phyloP scores from a whole-genome alignment of 306 rosid species.

The Citrullus amarus region DNA sequence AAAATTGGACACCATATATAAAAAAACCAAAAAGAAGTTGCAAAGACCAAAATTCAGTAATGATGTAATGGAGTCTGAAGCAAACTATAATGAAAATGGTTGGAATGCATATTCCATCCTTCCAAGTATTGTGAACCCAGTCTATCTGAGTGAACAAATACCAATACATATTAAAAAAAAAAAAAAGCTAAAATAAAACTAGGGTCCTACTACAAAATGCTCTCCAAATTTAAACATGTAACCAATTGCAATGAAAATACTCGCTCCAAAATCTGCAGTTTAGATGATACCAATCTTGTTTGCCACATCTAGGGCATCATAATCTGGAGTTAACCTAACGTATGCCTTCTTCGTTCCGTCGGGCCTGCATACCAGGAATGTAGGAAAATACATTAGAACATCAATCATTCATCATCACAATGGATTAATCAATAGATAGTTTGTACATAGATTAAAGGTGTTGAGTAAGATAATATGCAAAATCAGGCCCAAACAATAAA shows the following conservation, averaged over 20 bases:
- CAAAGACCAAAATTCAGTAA: background rate
- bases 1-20: background rate
- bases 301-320: constrained; percentile 5
- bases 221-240: constrained; percentile 4
- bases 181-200: background rate
- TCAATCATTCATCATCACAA: background rate
- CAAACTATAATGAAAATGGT: background rate
- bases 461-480: no score
- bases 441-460: background rate
- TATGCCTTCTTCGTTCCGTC: constrained; percentile 6
- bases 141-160: constrained; percentile 2
- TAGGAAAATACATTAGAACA: background rate
- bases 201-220: background rate
- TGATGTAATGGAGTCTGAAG: background rate
- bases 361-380: background rate
- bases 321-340: constrained; percentile 5
- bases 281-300: constrained; percentile 9
- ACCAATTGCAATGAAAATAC: background rate
- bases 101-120: background rate
- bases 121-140: constrained; percentile 7
- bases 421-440: background rate
- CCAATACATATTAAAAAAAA: background rate
- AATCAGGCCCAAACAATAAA: background rate
- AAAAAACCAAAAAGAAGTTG: background rate
- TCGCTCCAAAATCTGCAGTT: background rate